Evolutionary conservation across 2,329 filamentous ascomycete genomes (phyloP), one percentile per base, ranked within the genome.

Genomic region (Myriosclerotinia curreyana): DNA sequence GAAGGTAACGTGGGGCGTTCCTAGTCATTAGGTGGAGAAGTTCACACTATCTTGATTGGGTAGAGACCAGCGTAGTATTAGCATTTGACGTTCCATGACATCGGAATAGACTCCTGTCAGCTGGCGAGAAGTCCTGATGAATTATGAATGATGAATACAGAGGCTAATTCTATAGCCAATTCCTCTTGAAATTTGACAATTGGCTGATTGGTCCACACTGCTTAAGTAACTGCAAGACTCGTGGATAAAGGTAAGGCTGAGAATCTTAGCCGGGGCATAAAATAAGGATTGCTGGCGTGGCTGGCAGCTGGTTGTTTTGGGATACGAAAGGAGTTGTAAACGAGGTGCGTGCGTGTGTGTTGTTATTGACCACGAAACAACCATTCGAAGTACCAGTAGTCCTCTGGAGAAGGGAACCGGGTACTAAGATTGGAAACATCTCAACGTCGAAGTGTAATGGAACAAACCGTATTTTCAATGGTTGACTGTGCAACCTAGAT

Each of bases 191-290:
- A 15, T 34, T 34, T 34, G 15, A 34, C 12, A 22, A 6, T 36
- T 22, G 7, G 28, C 44, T 25, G 12, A 11, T 48, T 36, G 12
- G 42, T 48, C 28, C 20, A 58, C 42, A 25, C 28, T 25, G 55
- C 55, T 28, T 42, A 15, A 17, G 55, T 31, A 36, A n/a, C 25
- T 51, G 56, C 38, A 38, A 60, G n/a, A 50, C 56, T 40, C 46
- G 51, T 52, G 58, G 46, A 60, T 40, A 40, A 52, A 34, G 42
- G n/a, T 36, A 36, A 52, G 58, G 58, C 58, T 60, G 58, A 60
- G 44, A 22, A 52, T 51, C 58, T 40, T 9, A 40, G 12, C 34
- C 38, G 46, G 46, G 46, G 31, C 34, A 40, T n/a, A n/a, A 40
- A 28, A 15, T 38, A 28, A 60, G 15, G 48, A 36, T 36, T n/a